These are phyloP conservation scores for Tolypocladium ophioglossoides DNA, from an alignment of 2,329 filamentous ascomycete genomes.

Conservation along the genomic window DNA sequence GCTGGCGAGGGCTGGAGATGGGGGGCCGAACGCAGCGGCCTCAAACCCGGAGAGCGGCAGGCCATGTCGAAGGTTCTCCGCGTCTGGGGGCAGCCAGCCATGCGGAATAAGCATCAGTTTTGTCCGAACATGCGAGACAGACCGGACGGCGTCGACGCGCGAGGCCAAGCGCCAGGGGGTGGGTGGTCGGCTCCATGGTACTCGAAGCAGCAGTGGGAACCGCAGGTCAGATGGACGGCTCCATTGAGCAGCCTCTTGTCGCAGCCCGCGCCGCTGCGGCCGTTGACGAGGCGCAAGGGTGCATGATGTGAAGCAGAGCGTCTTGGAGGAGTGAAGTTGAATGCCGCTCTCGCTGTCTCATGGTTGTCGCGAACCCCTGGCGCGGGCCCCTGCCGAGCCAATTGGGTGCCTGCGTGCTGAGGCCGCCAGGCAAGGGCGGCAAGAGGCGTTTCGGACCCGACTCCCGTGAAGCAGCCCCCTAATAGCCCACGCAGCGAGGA, in stretches of 20 bases:
- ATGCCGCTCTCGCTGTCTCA: constrained; percentile 2
- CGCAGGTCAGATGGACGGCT: background rate
- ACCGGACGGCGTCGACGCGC: background rate
- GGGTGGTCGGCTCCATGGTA: too few species aligned
- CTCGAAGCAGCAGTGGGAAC: background rate
- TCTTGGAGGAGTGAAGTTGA: background rate
- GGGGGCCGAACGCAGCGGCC: background rate
- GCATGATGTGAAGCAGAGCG: background rate
- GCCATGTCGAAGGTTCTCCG: background rate
- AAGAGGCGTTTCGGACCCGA: background rate
- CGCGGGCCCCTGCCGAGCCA: background rate
- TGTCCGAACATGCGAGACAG: background rate
- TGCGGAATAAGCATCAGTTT: background rate
- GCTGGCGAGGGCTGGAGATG: background rate
- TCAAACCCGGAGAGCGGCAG: background rate
- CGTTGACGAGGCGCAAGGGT: background rate
- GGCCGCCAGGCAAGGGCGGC: constrained; percentile 2
- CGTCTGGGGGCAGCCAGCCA: background rate
- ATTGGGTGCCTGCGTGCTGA: background rate
- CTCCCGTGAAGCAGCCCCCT: background rate
- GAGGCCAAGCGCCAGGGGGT: background rate
- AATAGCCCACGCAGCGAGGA: background rate
- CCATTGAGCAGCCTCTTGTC: too few species aligned
- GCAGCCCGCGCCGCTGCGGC: background rate
- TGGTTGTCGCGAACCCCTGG: constrained; percentile 1